phyloP scores from a whole-genome alignment of 1,284 basidiomycete genomes.

The Filobasidium uniguttulatum region DNA sequence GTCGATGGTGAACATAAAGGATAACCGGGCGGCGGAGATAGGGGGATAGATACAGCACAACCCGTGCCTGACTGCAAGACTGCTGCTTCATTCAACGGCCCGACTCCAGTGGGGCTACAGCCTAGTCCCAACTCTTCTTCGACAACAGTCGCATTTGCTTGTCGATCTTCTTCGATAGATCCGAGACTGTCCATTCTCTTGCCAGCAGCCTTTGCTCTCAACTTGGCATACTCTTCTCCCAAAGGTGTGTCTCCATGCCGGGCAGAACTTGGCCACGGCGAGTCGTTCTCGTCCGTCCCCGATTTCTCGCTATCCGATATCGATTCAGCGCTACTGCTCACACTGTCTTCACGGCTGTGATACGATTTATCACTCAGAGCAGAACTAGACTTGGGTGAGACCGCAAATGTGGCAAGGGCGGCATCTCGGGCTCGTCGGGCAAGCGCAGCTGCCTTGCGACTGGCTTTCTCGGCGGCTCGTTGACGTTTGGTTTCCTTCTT shows the following conservation, averaged over 20 bases:
- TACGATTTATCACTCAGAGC: background rate
- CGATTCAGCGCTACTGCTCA: background rate
- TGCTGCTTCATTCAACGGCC: background rate
- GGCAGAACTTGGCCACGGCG: slow-evolving; percentile 1
- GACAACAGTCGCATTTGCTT: no score
- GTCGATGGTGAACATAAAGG: background rate
- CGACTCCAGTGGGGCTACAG: background rate
- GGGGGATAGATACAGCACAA: background rate
- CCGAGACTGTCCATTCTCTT: background rate
- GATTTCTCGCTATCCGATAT: background rate
- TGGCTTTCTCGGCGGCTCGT: background rate
- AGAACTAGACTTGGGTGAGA: background rate
- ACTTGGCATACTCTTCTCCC: background rate
- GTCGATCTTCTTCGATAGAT: background rate
- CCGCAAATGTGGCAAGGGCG: background rate
- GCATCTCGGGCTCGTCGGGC: background rate
- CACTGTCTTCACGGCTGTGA: background rate
- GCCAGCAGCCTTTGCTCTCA: background rate
- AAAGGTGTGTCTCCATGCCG: slow-evolving; percentile 1
- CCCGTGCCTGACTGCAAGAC: background rate
- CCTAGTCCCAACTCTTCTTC: no score
- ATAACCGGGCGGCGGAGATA: background rate
- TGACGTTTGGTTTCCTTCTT: background rate
- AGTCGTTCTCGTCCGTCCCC: slow-evolving; percentile 1
- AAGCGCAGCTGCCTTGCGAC: background rate